Conservation (phyloP, 805 yeast species). For the Wickerhamomyces canadensis region DNA sequence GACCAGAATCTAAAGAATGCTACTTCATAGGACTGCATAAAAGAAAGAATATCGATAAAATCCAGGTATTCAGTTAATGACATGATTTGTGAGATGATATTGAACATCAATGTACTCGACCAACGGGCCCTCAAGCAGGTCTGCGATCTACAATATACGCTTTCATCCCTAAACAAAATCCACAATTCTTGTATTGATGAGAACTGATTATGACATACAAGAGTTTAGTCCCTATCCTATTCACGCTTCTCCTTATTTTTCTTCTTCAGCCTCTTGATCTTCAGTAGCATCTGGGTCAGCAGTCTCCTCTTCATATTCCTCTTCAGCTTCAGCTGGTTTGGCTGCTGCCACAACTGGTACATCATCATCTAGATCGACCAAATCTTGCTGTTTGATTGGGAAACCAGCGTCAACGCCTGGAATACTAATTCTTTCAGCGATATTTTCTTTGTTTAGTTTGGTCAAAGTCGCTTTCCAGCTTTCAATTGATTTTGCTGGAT, state of each 20-base stretch:
- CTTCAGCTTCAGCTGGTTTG: constrained; percentile 6
- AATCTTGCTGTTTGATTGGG: constrained; percentile 29
- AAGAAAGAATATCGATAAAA: constrained; percentile 35
- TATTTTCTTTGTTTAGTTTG: constrained; percentile 43
- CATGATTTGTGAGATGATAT: too few species aligned
- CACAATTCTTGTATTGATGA: too few species aligned
- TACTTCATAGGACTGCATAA: constrained; percentile 69
- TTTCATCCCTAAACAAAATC: too few species aligned
- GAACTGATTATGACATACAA: too few species aligned
- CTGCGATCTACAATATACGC: too few species aligned
- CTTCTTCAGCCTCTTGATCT: too few species aligned
- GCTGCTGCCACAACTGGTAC: constrained; percentile 15
- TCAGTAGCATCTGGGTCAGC: not conserved
- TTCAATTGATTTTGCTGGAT: constrained; percentile 41
- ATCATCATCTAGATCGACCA: constrained; percentile 36
- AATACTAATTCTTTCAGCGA: constrained; percentile 57
- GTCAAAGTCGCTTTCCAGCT: constrained; percentile 64
- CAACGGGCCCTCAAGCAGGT: too few species aligned
- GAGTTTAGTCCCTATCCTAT: too few species aligned
- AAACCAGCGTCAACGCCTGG: constrained; percentile 34
- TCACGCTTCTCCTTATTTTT: too few species aligned
- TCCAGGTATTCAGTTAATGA: constrained; percentile 33
- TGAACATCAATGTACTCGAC: too few species aligned
- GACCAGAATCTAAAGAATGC: constrained; percentile 75
- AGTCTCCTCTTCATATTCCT: not conserved